phyloP scores from a whole-genome alignment of 2,329 filamentous ascomycete genomes.

The Neofusicoccum laricinum region DNA sequence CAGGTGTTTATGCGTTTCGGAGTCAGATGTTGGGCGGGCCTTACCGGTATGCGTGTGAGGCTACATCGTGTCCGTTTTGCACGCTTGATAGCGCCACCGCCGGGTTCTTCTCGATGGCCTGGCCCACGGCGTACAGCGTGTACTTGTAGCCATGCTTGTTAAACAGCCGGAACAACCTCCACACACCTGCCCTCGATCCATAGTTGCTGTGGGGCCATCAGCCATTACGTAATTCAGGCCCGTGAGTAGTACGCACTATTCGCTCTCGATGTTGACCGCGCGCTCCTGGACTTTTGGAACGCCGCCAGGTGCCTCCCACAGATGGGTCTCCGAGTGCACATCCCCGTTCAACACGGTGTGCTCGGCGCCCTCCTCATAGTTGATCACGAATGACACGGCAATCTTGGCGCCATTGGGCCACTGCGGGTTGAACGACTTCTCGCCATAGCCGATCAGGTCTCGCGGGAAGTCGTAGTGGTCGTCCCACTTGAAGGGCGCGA shows the following conservation, averaged over 20 bases:
- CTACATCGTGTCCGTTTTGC: slow-evolving; percentile 51
- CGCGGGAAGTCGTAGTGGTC: slow-evolving; percentile 29
- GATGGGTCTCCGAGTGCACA: slow-evolving; percentile 28
- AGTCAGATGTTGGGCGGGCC: not conserved
- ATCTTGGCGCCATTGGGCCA: slow-evolving; percentile 39
- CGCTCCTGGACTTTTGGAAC: slow-evolving; percentile 41
- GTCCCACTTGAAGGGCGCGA: slow-evolving; percentile 27
- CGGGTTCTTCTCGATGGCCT: slow-evolving; percentile 49
- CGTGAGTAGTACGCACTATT: slow-evolving; percentile 32
- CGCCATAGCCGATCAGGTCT: slow-evolving; percentile 45
- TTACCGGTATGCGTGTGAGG: slow-evolving; percentile 34
- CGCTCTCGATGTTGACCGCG: slow-evolving; percentile 46
- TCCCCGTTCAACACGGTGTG: slow-evolving; percentile 33
- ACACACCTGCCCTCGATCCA: slow-evolving; percentile 48
- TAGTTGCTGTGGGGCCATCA: slow-evolving; percentile 38
- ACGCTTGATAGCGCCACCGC: slow-evolving; percentile 48
- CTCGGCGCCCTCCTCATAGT: slow-evolving; percentile 37
- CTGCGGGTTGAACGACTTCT: slow-evolving; percentile 35
- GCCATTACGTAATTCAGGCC: not conserved
- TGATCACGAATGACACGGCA: slow-evolving; percentile 39
- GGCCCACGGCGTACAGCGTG: slow-evolving; percentile 51
- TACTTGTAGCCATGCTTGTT: slow-evolving; percentile 49
- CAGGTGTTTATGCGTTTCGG: not conserved
- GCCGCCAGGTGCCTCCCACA: slow-evolving; percentile 32
- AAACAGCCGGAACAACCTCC: slow-evolving; percentile 51